Evolutionary conservation across 1,284 basidiomycete genomes (phyloP), one percentile per base, ranked within the genome.

Genomic region (Ustilago hordei): DNA sequence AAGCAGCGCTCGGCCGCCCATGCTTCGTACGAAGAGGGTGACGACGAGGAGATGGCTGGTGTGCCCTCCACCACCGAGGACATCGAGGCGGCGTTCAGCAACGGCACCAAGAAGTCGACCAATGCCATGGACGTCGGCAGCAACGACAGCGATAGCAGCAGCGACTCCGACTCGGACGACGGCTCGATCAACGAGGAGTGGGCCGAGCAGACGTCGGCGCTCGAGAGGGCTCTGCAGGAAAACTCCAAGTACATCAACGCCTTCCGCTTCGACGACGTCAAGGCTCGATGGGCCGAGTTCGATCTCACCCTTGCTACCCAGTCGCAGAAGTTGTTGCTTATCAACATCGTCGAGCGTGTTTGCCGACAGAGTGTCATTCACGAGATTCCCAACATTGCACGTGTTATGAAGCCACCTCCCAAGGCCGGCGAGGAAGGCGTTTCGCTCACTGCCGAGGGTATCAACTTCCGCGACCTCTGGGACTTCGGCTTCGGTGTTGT

Each of bases 391-490:
- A 74, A 78, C 57, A 80, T 85, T 43, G 58, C 75, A 35, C 80
- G 84, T 39, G 64, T 85, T 53, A 70, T 85, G 55, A 78, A 79
- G 47, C 82, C 84, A 5, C 78, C 81, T 55, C 63, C 82, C 45
- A 76, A 80, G 65, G 75, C 79, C 5, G 82, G 80, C 55, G 72
- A 81, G 45, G 70, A 64, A 47, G 55, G 64, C 5, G 70, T 72
- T 19, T 58, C 74, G 41, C 73, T 86, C 48, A 84, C 83, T 2
- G 84, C 84, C 19, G 84, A 86, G 50, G 84, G 84, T 43, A 84
- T 85, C 79, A 99, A 98, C 87, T 90, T 99, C 82, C 89, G 89
- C 48, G 95, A 95, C 28, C 91, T 98, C 81, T 98, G 97, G 95
- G 89, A 91, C 66, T 94, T 94, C 83, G 92, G 92, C 19, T 89